Evolutionary conservation across 208 protist species (phyloP), one percentile per base, ranked within the genome.

Genomic region (Sergeia podlipaevii): DNA sequence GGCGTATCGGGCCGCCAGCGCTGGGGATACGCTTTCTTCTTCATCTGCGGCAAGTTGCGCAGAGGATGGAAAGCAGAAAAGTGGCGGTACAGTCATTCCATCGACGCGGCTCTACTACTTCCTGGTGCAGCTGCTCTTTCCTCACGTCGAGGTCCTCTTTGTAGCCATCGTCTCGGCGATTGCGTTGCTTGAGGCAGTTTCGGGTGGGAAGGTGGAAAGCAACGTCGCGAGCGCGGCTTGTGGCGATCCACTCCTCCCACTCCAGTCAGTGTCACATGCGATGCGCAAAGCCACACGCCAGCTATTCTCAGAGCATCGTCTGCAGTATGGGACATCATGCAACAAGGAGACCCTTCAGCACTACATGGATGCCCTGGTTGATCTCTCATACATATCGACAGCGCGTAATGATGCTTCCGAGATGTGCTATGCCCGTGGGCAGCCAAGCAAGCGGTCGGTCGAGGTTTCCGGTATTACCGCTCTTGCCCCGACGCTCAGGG

Each of bases 71-170:
- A 30, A 13, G 41, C 29, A 26, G 37, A 5, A 36, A 28, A 52
- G 33, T 24, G 4, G 17, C 34, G n/a, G n/a, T 29, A 26, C 20
- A 7, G 7, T 43, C 29, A 42, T 65, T 17, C 59, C 59, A 11
- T 26, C 41, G 17, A 80, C 70, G 2, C 63, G 32, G 17, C 68
- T 81, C 49, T 74, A 70, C 53, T 55, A 79, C 53, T 86, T 86
- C 24, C 52, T 74, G 15, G 38, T 73, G 21, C 74, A 76, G 60
- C 69, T 86, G 11, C 43, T 86, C 20, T 67, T 76, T 44, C 78
- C 78, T n/a, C 66, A 86, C 41, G 49, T 82, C 7, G 74, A 86
- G 38, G 70, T 71, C 18, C 45, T 81, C 37, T 79, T 67, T 55
- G 53, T 65, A 15, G 60, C 75, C 33, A 42, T 76, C 4, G 18